Evolutionary conservation across 2,329 filamentous ascomycete genomes (phyloP).

Genomic region (Trichoderma citrinoviride): DNA sequence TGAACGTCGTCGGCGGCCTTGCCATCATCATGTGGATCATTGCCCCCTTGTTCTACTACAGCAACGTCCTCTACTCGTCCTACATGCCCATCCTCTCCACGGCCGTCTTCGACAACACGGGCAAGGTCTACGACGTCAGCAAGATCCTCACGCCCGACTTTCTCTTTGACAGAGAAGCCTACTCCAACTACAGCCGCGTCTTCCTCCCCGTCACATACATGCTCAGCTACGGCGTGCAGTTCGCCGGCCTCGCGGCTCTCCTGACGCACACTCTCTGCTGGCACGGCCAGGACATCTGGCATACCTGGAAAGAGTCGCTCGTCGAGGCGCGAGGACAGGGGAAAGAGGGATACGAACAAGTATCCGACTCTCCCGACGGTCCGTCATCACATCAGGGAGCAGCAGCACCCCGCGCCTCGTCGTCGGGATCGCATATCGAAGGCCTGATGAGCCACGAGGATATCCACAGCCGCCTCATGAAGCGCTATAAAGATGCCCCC

Average conservation of each 20-base stretch:
- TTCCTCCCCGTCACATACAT: slow-evolving; percentile 87
- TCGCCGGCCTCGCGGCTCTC: slow-evolving; percentile 75
- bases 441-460: slow-evolving; percentile 69
- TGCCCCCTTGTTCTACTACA: slow-evolving; percentile 77
- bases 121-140: slow-evolving; percentile 75
- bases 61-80: slow-evolving; percentile 73
- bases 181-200: slow-evolving; percentile 76
- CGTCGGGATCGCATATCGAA: slow-evolving; percentile 45
- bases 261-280: slow-evolving; percentile 79
- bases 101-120: slow-evolving; percentile 81
- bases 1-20: slow-evolving; percentile 79
- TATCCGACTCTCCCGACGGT: slow-evolving; percentile 32
- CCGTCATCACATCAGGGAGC: slow-evolving; percentile 21
- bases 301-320: slow-evolving; percentile 69
- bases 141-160: slow-evolving; percentile 76
- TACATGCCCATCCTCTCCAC: slow-evolving; percentile 86
- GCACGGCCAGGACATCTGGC: slow-evolving; percentile 81
- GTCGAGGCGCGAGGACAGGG: slow-evolving; percentile 56
- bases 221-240: slow-evolving; percentile 81
- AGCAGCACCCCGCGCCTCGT: slow-evolving; percentile 27
- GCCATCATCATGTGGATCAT: slow-evolving; percentile 82
- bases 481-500: slow-evolving; percentile 76
- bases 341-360: slow-evolving; percentile 53
- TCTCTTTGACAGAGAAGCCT: slow-evolving; percentile 72
- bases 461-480: slow-evolving; percentile 82